Evolutionary conservation across 345 rosid species (phyloP).

Genomic region (Capsella bursapastoris): DNA sequence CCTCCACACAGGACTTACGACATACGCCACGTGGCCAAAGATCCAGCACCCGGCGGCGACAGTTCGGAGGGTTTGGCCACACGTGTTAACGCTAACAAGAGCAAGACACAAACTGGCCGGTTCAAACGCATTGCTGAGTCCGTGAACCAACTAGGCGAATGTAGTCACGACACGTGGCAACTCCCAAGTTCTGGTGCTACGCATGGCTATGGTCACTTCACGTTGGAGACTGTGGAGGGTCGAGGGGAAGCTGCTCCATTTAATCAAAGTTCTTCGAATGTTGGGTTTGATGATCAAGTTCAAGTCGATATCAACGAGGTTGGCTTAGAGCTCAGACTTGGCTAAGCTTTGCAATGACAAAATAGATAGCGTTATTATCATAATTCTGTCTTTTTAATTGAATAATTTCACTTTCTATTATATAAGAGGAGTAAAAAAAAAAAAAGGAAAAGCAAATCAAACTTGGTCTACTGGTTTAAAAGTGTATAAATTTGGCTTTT

Average conservation of each 20-base stretch:
- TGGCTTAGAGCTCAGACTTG: slow-evolving; percentile 47
- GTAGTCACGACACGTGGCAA: slow-evolving; percentile 43
- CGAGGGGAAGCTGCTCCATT: slow-evolving; percentile 27
- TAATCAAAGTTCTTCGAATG: slow-evolving; percentile 15
- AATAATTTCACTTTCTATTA: slow-evolving; percentile 32
- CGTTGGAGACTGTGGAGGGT: slow-evolving; percentile 32
- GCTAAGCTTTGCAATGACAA: slow-evolving; percentile 17
- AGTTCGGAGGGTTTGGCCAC: slow-evolving; percentile 32
- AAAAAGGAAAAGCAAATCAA: background rate
- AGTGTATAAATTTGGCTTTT: slow-evolving; percentile 12
- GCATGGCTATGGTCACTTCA: slow-evolving; percentile 37
- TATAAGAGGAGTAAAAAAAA: background rate
- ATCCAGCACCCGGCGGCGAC: slow-evolving; percentile 33
- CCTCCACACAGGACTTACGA: slow-evolving; percentile 58
- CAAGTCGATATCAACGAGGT: slow-evolving; percentile 44
- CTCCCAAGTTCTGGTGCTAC: slow-evolving; percentile 31
- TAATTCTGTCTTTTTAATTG: slow-evolving; percentile 13
- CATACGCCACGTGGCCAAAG: slow-evolving; percentile 68
- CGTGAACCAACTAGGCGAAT: slow-evolving; percentile 38
- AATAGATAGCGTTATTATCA: slow-evolving; percentile 1
- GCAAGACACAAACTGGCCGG: slow-evolving; percentile 44
- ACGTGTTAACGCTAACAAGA: slow-evolving; percentile 39
- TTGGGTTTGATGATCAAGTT: slow-evolving; percentile 42
- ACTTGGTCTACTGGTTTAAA: slow-evolving; percentile 17
- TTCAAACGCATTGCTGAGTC: slow-evolving; percentile 39